Evolutionary conservation across 202 grass and related monocot genomes (phyloP).

Genomic region (Panicum virgatum): DNA sequence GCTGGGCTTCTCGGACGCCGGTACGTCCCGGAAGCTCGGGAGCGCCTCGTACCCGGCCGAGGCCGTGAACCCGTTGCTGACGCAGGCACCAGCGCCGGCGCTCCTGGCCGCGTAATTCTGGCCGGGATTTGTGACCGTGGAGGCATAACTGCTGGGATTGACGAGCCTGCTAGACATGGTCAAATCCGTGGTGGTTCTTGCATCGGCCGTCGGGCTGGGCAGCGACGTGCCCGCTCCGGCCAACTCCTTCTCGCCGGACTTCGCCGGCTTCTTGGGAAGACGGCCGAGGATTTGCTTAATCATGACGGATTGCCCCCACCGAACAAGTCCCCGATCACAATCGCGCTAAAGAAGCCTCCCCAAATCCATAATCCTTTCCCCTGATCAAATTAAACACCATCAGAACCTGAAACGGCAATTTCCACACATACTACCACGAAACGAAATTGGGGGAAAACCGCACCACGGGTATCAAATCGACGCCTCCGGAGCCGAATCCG

Average conservation of each 20-base stretch:
- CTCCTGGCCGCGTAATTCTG: conserved; percentile 30
- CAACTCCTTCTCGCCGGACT: conserved; percentile 78
- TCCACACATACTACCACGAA: background rate
- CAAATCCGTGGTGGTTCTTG: conserved; percentile 55
- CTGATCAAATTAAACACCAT: conserved; percentile 31
- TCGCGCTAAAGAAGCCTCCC: conserved; percentile 9
- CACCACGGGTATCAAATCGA: conserved; percentile 47
- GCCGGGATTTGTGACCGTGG: conserved; percentile 31
- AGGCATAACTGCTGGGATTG: conserved; percentile 33
- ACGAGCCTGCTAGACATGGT: conserved; percentile 47
- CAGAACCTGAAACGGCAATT: background rate
- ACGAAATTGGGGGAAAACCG: background rate
- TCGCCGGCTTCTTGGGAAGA: conserved; percentile 74
- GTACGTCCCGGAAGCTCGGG: conserved; percentile 75
- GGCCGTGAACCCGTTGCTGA: conserved; percentile 54
- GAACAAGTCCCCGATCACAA: conserved; percentile 28
- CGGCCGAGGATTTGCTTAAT: conserved; percentile 87
- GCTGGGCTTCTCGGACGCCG: conserved; percentile 60
- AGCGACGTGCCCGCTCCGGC: conserved; percentile 44
- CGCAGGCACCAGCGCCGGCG: conserved; percentile 28
- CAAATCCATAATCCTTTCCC: conserved; percentile 30
- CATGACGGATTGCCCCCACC: conserved; percentile 44
- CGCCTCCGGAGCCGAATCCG: conserved; percentile 41
- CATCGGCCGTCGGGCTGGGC: conserved; percentile 50
- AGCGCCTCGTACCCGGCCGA: conserved; percentile 52